Percentiles rank a stretch among this genome's conserved stretches.
Evolutionary conservation across 768 basidiomycete genomes (phyloP).

Genomic region (Sutorius australiensis): DNA sequence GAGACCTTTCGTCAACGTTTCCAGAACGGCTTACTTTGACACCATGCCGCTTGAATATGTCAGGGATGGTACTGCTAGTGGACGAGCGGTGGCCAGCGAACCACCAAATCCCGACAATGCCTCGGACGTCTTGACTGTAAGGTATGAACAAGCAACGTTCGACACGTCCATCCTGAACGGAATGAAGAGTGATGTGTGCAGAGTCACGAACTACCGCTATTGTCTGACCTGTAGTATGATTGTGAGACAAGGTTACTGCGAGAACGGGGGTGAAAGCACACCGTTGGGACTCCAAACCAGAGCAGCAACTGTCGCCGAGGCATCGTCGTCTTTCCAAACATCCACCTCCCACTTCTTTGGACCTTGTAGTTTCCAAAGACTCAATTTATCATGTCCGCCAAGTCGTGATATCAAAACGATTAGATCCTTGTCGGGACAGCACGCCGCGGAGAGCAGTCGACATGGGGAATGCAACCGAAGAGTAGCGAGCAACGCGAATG

Average conservation of each 20-base stretch:
- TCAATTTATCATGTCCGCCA: slow-evolving; percentile 64
- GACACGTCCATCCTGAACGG: slow-evolving; percentile 70
- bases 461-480: slow-evolving; percentile 54
- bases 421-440: slow-evolving; percentile 85
- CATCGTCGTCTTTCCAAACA: slow-evolving; percentile 46
- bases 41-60: slow-evolving; percentile 68
- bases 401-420: slow-evolving; percentile 62
- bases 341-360: slow-evolving; percentile 81
- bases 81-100: slow-evolving; percentile 47
- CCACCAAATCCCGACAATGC: slow-evolving; percentile 69
- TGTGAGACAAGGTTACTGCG: slow-evolving; percentile 1
- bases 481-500: slow-evolving; percentile 54
- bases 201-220: slow-evolving; percentile 72
- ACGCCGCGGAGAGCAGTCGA: slow-evolving; percentile 59
- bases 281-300: slow-evolving; percentile 84
- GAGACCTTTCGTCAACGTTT: not conserved
- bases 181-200: slow-evolving; percentile 65
- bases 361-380: slow-evolving; percentile 79
- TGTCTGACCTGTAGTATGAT: slow-evolving; percentile 48
- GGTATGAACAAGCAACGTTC: slow-evolving; percentile 45
- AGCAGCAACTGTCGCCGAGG: slow-evolving; percentile 47
- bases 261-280: slow-evolving; percentile 29
- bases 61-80: slow-evolving; percentile 51
- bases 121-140: slow-evolving; percentile 9
- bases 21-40: slow-evolving; percentile 48